These are phyloP conservation scores for Puccinia polysora DNA, from an alignment of 1,284 basidiomycete species.

Conservation along the genomic window DNA sequence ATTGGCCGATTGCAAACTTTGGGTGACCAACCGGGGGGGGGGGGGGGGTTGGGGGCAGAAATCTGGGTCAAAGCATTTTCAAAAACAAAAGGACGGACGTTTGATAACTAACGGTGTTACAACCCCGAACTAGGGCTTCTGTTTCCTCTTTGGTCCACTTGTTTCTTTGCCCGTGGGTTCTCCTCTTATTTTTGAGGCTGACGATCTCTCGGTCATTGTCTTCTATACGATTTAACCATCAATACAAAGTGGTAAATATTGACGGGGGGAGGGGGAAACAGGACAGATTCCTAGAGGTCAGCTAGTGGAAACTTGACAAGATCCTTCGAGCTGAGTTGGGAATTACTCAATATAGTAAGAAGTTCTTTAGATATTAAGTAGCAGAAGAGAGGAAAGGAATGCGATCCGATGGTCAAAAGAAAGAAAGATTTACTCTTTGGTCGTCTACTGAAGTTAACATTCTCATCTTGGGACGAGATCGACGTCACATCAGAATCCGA, in stretches of 20 bases:
- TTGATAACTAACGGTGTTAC: constrained; percentile 63
- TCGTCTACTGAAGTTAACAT: neutral
- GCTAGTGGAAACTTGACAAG: neutral
- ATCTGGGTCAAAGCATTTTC: neutral
- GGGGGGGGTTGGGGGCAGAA: neutral
- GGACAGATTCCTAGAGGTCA: neutral
- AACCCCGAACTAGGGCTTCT: constrained; percentile 74
- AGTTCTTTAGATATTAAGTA: no score
- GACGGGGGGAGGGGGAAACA: no score
- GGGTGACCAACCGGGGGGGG: neutral
- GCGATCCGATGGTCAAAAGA: no score
- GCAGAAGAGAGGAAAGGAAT: no score
- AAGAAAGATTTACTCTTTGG: neutral
- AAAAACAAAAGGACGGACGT: neutral
- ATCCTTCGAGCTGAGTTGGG: neutral
- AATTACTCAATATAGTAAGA: neutral
- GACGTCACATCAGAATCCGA: constrained; percentile 39
- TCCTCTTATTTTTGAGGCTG: constrained; percentile 10
- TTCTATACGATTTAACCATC: no score
- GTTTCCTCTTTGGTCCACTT: constrained; percentile 77
- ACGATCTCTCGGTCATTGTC: neutral
- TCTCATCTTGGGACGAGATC: constrained; percentile 42
- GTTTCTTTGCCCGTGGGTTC: constrained; percentile 56
- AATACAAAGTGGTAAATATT: no score
- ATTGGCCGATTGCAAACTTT: constrained; percentile 81